These are phyloP conservation scores for Aciculosporium take DNA, from an alignment of 2,329 filamentous ascomycete genomes.

Conservation along the genomic window DNA sequence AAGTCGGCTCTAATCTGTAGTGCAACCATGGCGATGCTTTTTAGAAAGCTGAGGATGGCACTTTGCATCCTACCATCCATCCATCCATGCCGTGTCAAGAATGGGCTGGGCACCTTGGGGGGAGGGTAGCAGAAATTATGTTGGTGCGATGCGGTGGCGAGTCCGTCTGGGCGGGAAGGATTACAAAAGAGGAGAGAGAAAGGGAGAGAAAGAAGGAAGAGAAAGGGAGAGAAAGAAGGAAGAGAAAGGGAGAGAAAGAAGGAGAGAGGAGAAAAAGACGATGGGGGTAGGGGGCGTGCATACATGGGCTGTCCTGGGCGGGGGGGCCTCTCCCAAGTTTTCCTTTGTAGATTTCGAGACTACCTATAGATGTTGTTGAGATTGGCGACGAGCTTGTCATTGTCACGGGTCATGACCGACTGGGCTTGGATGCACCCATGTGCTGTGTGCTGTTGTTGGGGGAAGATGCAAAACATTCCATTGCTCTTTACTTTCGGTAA, in stretches of 20 bases:
- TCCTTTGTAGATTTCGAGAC: constrained; percentile 8
- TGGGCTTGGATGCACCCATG: too few relatives aligned
- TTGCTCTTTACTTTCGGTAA: too few relatives aligned
- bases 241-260: constrained; percentile 6
- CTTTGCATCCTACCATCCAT: background rate
- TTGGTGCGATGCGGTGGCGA: constrained; percentile 4
- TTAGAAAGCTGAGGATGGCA: background rate
- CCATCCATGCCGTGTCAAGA: background rate
- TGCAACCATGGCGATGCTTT: background rate
- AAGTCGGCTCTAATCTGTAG: background rate
- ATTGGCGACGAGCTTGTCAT: constrained; percentile 13
- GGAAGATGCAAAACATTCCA: too few relatives aligned
- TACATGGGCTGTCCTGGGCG: constrained; percentile 1
- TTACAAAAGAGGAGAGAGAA: too few relatives aligned
- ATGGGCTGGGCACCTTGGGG: too few relatives aligned
- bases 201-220: constrained; percentile 4
- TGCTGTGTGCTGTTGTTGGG: too few relatives aligned
- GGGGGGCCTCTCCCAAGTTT: background rate
- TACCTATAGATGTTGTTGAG: constrained; percentile 12
- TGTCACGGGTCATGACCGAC: too few relatives aligned
- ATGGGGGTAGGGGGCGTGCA: background rate
- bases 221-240: background rate
- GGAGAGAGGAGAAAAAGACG: background rate
- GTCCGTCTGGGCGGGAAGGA: too few relatives aligned
- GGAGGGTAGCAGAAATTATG: background rate